Conservation (phyloP, 139 green algal genomes). For the Edaphochlamys debaryana region DNA sequence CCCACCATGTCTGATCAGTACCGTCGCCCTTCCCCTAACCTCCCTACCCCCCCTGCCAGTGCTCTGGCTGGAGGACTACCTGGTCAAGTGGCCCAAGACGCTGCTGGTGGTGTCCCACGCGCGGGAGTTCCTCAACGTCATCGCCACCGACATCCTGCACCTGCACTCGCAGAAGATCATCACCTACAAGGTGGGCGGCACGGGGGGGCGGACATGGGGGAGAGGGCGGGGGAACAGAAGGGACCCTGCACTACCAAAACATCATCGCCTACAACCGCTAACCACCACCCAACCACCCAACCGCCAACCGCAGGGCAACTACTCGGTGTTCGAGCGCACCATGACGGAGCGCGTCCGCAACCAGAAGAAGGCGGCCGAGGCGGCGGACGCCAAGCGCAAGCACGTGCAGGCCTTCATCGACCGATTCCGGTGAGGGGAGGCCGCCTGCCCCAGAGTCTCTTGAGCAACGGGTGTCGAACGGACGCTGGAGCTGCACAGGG, state of each 20-base stretch:
- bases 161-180: constrained; percentile 77
- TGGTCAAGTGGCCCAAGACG: constrained; percentile 85
- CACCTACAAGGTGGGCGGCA: constrained; percentile 72
- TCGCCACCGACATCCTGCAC: constrained; percentile 92
- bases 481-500: no score
- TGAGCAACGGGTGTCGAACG: no score
- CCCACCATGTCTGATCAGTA: no score
- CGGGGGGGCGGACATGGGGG: no score
- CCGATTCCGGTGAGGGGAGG: constrained; percentile 81
- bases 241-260: background rate
- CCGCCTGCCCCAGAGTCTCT: no score
- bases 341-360: constrained; percentile 72
- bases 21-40: background rate
- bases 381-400: constrained; percentile 68
- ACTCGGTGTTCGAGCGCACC: constrained; percentile 87
- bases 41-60: constrained; percentile 65
- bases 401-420: constrained; percentile 95
- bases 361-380: constrained; percentile 72
- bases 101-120: constrained; percentile 89
- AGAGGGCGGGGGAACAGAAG: no score
- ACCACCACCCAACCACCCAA: no score
- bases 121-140: constrained; percentile 88
- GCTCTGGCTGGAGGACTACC: constrained; percentile 91
- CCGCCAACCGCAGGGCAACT: constrained; percentile 80
- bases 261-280: background rate